Conservation (phyloP, 495 filamentous ascomycete species). For the Penicillium verhagenii region DNA sequence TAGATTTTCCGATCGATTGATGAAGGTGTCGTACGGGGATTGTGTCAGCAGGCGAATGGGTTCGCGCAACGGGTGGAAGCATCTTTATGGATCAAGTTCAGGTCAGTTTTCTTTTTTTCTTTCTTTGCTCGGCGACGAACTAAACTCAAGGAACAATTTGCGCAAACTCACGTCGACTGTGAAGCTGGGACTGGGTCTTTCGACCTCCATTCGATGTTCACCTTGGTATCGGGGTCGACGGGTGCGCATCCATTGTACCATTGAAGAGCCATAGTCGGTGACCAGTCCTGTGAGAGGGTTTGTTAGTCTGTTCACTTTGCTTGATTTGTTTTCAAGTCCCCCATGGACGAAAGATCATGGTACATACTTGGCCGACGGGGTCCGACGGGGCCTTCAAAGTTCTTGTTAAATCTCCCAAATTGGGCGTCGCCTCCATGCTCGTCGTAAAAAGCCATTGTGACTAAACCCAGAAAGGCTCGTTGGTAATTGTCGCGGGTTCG, state of each 20-base stretch:
- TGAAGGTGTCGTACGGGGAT: constrained; percentile 89
- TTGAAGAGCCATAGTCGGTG: constrained; percentile 91
- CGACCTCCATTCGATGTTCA: constrained; percentile 64
- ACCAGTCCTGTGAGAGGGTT: constrained; percentile 58
- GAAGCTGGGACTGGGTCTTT: constrained; percentile 84
- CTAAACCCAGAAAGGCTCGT: not conserved
- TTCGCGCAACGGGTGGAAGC: constrained; percentile 76
- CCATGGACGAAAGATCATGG: not conserved
- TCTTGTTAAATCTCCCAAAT: constrained; percentile 34
- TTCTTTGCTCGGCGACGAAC: not conserved
- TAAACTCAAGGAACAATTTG: not conserved
- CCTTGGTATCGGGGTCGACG: constrained; percentile 74
- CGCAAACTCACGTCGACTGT: constrained; percentile 73
- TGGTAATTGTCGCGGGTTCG: not conserved
- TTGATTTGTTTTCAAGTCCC: not conserved
- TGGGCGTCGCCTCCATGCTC: constrained; percentile 39
- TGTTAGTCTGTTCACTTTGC: constrained; percentile 3
- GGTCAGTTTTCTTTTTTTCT: constrained; percentile 10
- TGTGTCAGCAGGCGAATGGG: constrained; percentile 70
- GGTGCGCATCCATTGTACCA: constrained; percentile 90
- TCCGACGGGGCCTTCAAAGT: constrained; percentile 38
- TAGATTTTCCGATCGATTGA: constrained; percentile 94
- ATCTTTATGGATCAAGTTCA: constrained; percentile 54
- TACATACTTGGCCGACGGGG: constrained; percentile 46
- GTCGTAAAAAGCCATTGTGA: constrained; percentile 45